Base-by-base conservation (phyloP, 352 stramenopile species). In the Globisporangium ultimum region DNA sequence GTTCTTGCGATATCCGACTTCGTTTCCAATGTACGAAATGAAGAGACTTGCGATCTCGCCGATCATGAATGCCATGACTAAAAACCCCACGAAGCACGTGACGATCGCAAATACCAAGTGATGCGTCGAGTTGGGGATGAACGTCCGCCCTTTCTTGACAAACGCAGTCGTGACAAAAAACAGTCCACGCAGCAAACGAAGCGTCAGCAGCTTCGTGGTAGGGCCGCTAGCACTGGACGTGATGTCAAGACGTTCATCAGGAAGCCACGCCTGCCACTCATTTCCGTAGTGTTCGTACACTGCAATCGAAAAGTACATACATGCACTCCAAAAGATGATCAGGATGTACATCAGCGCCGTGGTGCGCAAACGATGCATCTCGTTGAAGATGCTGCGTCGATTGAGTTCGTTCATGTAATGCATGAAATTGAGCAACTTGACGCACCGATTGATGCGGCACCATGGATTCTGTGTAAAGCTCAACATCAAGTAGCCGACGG, bases 1-100 rank as follows among this genome's bases (percentile, higher is more conserved):
- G 42, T 91, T 87, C 53, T 88, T 91, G 14, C 76, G 74, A 42
- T 83, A 91, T 47, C 77, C 70, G 17, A 91, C 76, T 66, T 91
- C 80, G 58, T 87, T 84, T 24, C 64, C 68, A 36, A 88, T 91
- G 47, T 84, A 86, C 17, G 76, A 89, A 55, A 91, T 83, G 43
- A 84, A 89, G 5, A 91, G 57, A 46, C 74, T 87, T 2, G 80
- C 79, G 32, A 88, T 76, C 55, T 91, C 76, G n/a, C 80, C 75
- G 24, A 89, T 78, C 76, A 89, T 88, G 53, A 83, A 90, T 2
- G 77, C 70, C 78, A 87, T 86, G 20, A 72, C 68, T 1, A 90
- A 47, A 12, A 88, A 38, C 0, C 80, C 76, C 38, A 83, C 18
- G 45, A 90, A 86, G 54, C 68, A 83, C 18, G 63, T 70, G 42